A percentile compares a stretch with the other conserved stretches of the same genome.
phyloP scores from a whole-genome alignment of 345 rosid species.

The Camelina sativa region DNA sequence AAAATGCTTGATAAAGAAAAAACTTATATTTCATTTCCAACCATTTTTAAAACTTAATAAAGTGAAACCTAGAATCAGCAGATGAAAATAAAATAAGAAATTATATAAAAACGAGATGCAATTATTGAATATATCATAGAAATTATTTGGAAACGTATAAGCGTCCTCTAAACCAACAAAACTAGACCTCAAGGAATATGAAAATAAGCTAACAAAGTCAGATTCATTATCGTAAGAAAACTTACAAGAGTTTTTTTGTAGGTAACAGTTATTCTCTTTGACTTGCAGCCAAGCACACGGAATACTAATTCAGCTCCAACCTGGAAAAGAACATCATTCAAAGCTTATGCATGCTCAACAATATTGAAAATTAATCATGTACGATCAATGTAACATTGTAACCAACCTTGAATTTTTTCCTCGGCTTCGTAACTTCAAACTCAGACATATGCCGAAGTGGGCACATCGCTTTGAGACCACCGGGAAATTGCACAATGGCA shows the following conservation, averaged over 20 bases:
- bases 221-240: constrained; percentile 40
- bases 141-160: constrained; percentile 8
- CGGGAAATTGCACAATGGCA: constrained; percentile 95
- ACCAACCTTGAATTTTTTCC: constrained; percentile 86
- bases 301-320: constrained; percentile 86
- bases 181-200: constrained; percentile 22
- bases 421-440: constrained; percentile 83
- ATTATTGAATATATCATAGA: constrained; percentile 7
- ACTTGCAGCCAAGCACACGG: constrained; percentile 96
- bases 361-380: constrained; percentile 25
- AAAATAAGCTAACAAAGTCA: constrained; percentile 25
- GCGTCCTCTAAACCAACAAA: constrained; percentile 27
- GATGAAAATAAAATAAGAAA: constrained; percentile 5
- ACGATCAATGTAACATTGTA: constrained; percentile 1
- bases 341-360: constrained; percentile 30
- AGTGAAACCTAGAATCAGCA: constrained; percentile 8
- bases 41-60: no score
- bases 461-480: constrained; percentile 97
- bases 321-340: constrained; percentile 48
- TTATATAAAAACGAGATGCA: constrained; percentile 5
- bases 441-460: constrained; percentile 97
- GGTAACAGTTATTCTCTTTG: constrained; percentile 93
- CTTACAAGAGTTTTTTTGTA: constrained; percentile 95
- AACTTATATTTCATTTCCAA: constrained; percentile 9
- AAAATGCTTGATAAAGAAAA: constrained; percentile 21